Base-by-base conservation (phyloP, 768 basidiomycete species). In the Holtermannia corniformis region DNA sequence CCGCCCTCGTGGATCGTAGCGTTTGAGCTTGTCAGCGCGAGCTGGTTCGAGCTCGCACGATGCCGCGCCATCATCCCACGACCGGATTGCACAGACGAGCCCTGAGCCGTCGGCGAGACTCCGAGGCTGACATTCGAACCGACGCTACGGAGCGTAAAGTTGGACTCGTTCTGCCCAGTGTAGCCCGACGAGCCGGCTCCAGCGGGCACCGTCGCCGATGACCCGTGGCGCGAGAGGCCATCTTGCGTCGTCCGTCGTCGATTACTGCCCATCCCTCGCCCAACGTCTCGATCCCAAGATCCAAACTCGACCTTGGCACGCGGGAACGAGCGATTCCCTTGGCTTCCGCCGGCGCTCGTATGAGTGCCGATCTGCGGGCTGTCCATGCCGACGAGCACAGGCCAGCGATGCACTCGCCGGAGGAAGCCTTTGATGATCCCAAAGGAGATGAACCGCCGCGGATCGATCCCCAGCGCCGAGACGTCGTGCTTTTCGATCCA, bases 391-490 rank as follows among this genome's bases (percentile, higher is more conserved):
- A 40, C 48, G 57, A 66, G 79, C 42, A 92, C 75, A 0, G 93
- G 95, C 78, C 84, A 97, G n/a, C 91, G 82, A 67, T 95, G 88
- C 0, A 96, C 84, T 41, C 95, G 78, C 12, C 89, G 83, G 14
- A 99, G 77, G 69, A 97, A 97, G 0, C 92, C 93, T 83, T 99
- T 99, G 75, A 99, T 93, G 21, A 97, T 87, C 4, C 95, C 95
- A 64, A 97, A 99, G 56, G 86, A 91, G 16, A 89, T 82, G 71
- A 99, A 95, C n/a, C 95, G 81, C 7, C 93, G 81, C 5, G 87
- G 79, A 68, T 99, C 95, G 49, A 97, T 84, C 1, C 87, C 88
- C 20, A 83, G 71, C 4, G 76, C 74, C 46, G 83, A 79, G 16
- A 91, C 80, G 20, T 82, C 76, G 61, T 89, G 77, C 41, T 76